These are phyloP conservation scores for Collybiopsis confluens DNA, from an alignment of 768 basidiomycete species.

Conservation along the genomic window DNA sequence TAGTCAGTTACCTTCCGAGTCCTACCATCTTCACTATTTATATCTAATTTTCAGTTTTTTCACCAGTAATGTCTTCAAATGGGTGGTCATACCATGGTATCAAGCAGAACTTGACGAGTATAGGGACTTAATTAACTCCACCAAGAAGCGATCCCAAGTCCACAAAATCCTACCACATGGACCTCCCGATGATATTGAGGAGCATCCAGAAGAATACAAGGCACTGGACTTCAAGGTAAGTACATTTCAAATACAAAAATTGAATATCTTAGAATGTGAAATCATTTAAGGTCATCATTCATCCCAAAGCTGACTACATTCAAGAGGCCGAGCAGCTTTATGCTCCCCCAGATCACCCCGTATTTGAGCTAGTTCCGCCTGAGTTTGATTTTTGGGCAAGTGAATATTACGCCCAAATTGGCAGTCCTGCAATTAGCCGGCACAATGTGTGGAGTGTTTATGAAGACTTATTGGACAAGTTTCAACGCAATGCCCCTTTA, in stretches of 20 bases:
- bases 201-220: slow-evolving; percentile 20
- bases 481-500: not conserved
- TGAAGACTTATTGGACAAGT: not conserved
- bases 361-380: slow-evolving; percentile 6
- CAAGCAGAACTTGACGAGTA: slow-evolving; percentile 30
- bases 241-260: not conserved
- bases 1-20: slow-evolving; percentile 10
- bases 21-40: not conserved
- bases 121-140: slow-evolving; percentile 15
- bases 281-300: not conserved
- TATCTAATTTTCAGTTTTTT: slow-evolving; percentile 12
- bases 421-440: not conserved
- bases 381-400: not conserved
- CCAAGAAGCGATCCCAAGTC: slow-evolving; percentile 15
- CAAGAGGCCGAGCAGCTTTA: slow-evolving; percentile 4
- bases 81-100: slow-evolving; percentile 32
- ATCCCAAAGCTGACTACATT: not conserved
- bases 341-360: slow-evolving; percentile 7
- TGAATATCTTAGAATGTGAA: not conserved
- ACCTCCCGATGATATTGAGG: slow-evolving; percentile 23
- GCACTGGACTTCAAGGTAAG: slow-evolving; percentile 28
- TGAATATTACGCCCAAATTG: not conserved
- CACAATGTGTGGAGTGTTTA: slow-evolving; percentile 8
- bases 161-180: slow-evolving; percentile 34
- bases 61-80: slow-evolving; percentile 25